Conservation (phyloP, 2,329 filamentous ascomycete genomes). For the Fusarium pseudograminearum region DNA sequence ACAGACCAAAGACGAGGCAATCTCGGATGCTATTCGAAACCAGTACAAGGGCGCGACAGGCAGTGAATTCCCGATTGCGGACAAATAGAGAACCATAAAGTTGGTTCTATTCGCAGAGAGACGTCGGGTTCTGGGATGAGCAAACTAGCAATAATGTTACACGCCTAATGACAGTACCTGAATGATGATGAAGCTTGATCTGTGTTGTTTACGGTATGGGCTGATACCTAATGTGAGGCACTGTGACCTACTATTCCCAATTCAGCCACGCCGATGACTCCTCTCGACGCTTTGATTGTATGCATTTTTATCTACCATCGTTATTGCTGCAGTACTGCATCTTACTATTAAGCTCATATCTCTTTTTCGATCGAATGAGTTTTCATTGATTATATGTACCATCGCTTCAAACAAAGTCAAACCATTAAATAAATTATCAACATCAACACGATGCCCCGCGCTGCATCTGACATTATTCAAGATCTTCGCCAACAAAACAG, state of each 20-base stretch:
- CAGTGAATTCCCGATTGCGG: conserved; percentile 75
- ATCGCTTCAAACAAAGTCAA: not conserved
- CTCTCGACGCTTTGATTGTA: not conserved
- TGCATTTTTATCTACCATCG: not conserved
- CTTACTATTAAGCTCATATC: too few species aligned
- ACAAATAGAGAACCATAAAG: conserved; percentile 61
- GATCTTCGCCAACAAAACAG: conserved; percentile 34
- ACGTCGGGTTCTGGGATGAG: not conserved
- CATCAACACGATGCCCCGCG: not conserved
- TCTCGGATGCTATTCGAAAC: conserved; percentile 76
- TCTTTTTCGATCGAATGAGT: too few species aligned
- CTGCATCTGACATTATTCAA: conserved; percentile 11
- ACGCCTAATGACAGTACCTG: not conserved
- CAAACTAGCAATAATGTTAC: not conserved
- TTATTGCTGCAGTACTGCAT: too few species aligned
- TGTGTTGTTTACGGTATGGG: too few species aligned
- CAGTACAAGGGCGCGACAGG: conserved; percentile 79
- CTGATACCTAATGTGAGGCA: too few species aligned
- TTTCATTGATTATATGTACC: not conserved
- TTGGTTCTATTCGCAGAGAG: not conserved
- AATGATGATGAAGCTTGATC: not conserved
- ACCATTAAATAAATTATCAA: not conserved
- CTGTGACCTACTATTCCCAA: not conserved
- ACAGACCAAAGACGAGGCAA: conserved; percentile 86
- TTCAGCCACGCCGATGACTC: conserved; percentile 15